Conservation (phyloP, 164 flowering plant species). For the Chloranthus sessilifolius region DNA sequence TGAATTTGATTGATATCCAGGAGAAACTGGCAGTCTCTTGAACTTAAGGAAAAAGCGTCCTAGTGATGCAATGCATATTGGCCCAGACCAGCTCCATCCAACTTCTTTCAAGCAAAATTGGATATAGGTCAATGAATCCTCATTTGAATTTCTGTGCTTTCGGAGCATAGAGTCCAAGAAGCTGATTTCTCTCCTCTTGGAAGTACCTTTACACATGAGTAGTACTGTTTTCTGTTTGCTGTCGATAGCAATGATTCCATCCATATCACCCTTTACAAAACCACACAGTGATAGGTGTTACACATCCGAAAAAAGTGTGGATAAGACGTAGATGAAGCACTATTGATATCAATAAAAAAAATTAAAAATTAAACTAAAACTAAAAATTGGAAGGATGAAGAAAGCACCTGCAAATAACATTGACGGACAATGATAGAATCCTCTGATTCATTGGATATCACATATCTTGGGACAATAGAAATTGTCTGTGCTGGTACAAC, state of each 20-base stretch:
- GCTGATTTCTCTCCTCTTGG: constrained; percentile 42
- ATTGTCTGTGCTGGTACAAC: constrained; percentile 55
- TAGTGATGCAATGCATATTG: constrained; percentile 79
- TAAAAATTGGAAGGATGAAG: constrained; percentile 4
- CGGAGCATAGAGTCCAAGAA: constrained; percentile 54
- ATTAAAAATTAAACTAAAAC: neutral
- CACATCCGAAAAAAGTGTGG: neutral
- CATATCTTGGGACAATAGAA: constrained; percentile 62
- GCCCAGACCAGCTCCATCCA: constrained; percentile 80
- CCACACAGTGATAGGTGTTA: constrained; percentile 3
- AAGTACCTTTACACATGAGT: constrained; percentile 28
- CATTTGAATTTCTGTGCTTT: constrained; percentile 55
- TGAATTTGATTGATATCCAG: constrained; percentile 25
- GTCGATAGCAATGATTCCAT: constrained; percentile 33
- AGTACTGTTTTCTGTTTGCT: constrained; percentile 55
- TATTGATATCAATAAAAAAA: neutral
- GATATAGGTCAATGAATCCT: constrained; percentile 42
- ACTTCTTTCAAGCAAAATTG: constrained; percentile 52
- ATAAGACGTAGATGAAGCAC: neutral
- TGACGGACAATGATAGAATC: constrained; percentile 61
- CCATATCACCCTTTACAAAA: constrained; percentile 46
- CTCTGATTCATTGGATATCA: constrained; percentile 63
- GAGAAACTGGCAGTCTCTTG: constrained; percentile 27
- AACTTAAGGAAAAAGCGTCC: constrained; percentile 87
- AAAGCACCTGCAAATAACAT: constrained; percentile 65